These are phyloP conservation scores for Boletus vermiculosoides DNA, from an alignment of 768 basidiomycete species.

Conservation along the genomic window DNA sequence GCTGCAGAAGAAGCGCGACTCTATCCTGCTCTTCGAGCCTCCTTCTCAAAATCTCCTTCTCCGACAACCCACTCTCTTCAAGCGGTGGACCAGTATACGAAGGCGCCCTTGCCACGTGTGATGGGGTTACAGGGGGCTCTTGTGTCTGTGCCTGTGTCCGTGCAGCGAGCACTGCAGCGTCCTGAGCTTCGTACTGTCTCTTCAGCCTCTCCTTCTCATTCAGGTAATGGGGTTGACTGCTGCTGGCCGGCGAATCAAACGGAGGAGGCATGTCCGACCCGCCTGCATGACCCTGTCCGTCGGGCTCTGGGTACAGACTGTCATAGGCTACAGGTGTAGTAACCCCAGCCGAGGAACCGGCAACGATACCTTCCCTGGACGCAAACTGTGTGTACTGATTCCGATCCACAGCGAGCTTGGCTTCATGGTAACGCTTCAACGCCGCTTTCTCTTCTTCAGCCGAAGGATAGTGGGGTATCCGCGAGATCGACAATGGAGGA, in stretches of 20 bases:
- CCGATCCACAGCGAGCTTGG: slow-evolving; percentile 66
- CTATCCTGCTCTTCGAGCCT: slow-evolving; percentile 58
- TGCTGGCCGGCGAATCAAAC: slow-evolving; percentile 43
- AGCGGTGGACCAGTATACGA: slow-evolving; percentile 23
- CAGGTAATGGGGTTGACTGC: slow-evolving; percentile 37
- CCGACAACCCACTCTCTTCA: slow-evolving; percentile 34
- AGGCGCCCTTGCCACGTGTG: slow-evolving; percentile 20
- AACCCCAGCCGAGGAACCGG: slow-evolving; percentile 16
- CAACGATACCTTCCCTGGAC: slow-evolving; percentile 18
- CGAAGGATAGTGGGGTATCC: slow-evolving; percentile 51
- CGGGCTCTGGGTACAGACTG: slow-evolving; percentile 50
- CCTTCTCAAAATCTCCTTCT: slow-evolving; percentile 59
- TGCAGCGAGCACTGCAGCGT: slow-evolving; percentile 48
- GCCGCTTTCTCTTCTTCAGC: slow-evolving; percentile 79
- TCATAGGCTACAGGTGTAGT: slow-evolving; percentile 60
- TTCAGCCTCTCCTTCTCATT: slow-evolving; percentile 72
- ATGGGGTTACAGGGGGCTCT: slow-evolving; percentile 17
- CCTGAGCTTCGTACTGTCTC: slow-evolving; percentile 62
- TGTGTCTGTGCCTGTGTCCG: slow-evolving; percentile 17
- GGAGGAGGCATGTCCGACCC: slow-evolving; percentile 49
- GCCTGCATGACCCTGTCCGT: slow-evolving; percentile 24
- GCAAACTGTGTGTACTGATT: slow-evolving; percentile 43
- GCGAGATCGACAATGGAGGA: slow-evolving; percentile 24
- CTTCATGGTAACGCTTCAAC: slow-evolving; percentile 63
- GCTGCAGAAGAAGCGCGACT: slow-evolving; percentile 29